Percentiles rank a stretch among this genome's conserved stretches.
phyloP scores from a whole-genome alignment of 1,139 yeast genomes.

The Meyerozyma elateridarum region DNA sequence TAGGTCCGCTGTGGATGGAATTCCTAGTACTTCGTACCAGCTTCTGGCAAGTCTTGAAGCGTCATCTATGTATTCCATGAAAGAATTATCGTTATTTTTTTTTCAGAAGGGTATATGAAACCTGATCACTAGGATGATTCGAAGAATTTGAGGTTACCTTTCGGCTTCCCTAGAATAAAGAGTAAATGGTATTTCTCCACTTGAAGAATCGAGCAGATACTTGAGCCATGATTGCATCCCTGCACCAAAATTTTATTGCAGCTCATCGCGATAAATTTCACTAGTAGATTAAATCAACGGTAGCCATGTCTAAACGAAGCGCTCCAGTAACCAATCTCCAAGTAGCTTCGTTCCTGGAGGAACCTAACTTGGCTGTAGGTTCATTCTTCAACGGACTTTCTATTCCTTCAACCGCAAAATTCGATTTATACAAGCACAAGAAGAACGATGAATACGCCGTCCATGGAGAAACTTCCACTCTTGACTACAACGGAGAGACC shows the following conservation, averaged over 20 bases:
- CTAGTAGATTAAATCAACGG: background rate
- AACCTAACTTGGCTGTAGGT: constrained; percentile 41
- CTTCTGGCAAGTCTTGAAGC: constrained; percentile 10
- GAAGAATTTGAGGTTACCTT: no score
- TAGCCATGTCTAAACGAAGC: constrained; percentile 1
- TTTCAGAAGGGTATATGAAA: no score
- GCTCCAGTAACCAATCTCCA: constrained; percentile 21
- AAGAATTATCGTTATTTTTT: no score
- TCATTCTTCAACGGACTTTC: constrained; percentile 73
- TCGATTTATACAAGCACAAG: constrained; percentile 60
- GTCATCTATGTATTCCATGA: constrained; percentile 1
- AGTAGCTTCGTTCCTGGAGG: constrained; percentile 26
- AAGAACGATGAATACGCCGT: constrained; percentile 42
- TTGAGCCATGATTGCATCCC: no score
- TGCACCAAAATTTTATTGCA: background rate
- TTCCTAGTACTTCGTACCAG: constrained; percentile 52
- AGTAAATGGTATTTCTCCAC: no score
- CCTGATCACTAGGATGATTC: no score
- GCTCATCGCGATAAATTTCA: constrained; percentile 3
- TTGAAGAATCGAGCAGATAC: no score
- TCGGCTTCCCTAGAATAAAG: no score
- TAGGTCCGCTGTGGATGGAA: constrained; percentile 29
- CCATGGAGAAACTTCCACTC: constrained; percentile 73
- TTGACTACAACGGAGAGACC: constrained; percentile 68
- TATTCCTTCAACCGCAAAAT: constrained; percentile 54